Percentiles rank a stretch among this genome's conserved stretches.
These are phyloP conservation scores for Oryza rufipogon DNA, from an alignment of 176 grass and related monocot genomes.

Conservation along the genomic window DNA sequence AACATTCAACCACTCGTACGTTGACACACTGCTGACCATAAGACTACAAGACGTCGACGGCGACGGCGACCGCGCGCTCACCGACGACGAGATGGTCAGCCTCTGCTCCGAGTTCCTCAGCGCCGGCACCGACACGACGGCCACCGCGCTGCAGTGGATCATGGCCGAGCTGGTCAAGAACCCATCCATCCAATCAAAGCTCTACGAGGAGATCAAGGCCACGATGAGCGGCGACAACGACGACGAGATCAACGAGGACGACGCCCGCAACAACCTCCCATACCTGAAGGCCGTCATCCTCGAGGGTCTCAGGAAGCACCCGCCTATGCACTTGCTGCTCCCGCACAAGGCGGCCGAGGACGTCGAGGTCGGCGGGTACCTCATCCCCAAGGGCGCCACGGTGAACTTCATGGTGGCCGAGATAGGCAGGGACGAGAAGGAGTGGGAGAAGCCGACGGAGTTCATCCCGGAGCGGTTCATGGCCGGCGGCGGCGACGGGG, in stretches of 20 bases:
- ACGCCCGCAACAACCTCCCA: conserved; percentile 44
- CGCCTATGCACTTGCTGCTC: conserved; percentile 59
- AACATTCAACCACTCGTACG: too few relatives aligned
- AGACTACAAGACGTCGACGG: too few relatives aligned
- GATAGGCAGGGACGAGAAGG: too few relatives aligned
- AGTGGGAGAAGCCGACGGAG: too few relatives aligned
- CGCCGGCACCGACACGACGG: conserved; percentile 76
- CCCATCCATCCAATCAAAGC: conserved; percentile 44
- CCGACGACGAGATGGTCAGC: conserved; percentile 44
- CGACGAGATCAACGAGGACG: conserved; percentile 54
- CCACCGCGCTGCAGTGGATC: conserved; percentile 71
- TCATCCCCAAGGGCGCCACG: conserved; percentile 53
- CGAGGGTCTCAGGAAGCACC: conserved; percentile 62
- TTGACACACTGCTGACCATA: too few relatives aligned
- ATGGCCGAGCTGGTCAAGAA: conserved; percentile 84
- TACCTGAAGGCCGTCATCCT: conserved; percentile 68
- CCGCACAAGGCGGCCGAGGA: conserved; percentile 59
- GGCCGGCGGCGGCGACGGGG: too few relatives aligned
- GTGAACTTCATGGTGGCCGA: conserved; percentile 66
- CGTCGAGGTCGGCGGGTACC: conserved; percentile 40
- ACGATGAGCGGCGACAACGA: not conserved
- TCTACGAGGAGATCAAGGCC: conserved; percentile 45
- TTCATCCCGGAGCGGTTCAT: too few relatives aligned
- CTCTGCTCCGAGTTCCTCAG: conserved; percentile 67
- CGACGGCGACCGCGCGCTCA: conserved; percentile 42